Percentiles rank a stretch among this genome's conserved stretches.
These are phyloP conservation scores for Beta lomatogona DNA, from an alignment of 179 eudicot species.

Conservation along the genomic window DNA sequence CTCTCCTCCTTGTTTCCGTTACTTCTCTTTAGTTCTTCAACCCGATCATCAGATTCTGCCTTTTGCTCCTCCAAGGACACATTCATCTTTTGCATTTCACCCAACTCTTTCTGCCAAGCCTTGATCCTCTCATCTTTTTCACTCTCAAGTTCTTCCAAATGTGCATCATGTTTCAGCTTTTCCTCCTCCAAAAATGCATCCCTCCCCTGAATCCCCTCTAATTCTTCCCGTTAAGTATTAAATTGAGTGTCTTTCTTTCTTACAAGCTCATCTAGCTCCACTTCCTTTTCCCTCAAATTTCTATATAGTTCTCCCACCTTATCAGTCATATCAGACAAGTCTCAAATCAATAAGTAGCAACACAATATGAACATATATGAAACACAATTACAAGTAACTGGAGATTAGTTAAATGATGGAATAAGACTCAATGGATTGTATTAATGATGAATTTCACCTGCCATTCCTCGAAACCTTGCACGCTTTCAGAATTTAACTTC, in stretches of 20 bases:
- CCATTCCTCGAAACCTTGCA: slow-evolving; percentile 91
- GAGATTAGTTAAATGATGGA: no score
- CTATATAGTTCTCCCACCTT: background rate
- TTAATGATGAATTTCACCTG: slow-evolving; percentile 45
- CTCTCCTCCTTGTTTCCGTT: background rate
- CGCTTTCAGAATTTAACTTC: slow-evolving; percentile 70
- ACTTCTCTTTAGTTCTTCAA: background rate
- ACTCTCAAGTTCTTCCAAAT: background rate
- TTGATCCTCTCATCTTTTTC: slow-evolving; percentile 14
- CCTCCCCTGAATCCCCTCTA: background rate
- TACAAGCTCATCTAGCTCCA: background rate
- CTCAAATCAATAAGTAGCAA: background rate
- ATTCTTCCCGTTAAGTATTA: background rate
- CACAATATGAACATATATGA: no score
- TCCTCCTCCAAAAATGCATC: slow-evolving; percentile 9
- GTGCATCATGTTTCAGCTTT: background rate
- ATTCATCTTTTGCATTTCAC: background rate
- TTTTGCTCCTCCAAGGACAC: background rate
- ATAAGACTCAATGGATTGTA: no score
- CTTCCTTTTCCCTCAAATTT: background rate
- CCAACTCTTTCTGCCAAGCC: background rate
- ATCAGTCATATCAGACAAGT: background rate
- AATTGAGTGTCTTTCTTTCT: background rate
- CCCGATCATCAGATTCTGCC: background rate
- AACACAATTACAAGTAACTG: no score